These are phyloP conservation scores for Fagopyrum esculentum DNA, from an alignment of 148 eudicot species.

Conservation along the genomic window DNA sequence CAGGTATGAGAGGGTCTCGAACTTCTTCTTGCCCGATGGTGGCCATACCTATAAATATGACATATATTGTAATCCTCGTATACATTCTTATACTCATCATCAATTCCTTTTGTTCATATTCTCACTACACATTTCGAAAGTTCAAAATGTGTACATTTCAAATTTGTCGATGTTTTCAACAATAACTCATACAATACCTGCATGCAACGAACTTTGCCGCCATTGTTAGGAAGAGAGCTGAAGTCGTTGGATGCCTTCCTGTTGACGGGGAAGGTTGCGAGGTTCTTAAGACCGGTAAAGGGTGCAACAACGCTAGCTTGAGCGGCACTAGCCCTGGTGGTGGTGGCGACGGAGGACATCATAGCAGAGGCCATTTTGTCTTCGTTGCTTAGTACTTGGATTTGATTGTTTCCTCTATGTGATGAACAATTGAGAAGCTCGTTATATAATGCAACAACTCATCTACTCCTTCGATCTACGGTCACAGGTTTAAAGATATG, in stretches of 20 bases:
- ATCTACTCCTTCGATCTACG: conserved; percentile 14
- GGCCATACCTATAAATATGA: conserved; percentile 38
- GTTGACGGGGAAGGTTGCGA: conserved; percentile 33
- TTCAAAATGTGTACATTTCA: too few species aligned
- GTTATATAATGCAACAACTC: conserved; percentile 1
- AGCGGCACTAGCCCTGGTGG: conserved; percentile 23
- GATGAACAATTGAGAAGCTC: neutral
- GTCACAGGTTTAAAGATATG: conserved; percentile 20
- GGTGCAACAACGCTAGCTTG: conserved; percentile 46
- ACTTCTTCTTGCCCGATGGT: conserved; percentile 31
- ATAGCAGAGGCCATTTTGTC: conserved; percentile 35
- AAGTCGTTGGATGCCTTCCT: conserved; percentile 26
- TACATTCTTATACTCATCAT: too few species aligned
- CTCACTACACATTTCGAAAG: too few species aligned
- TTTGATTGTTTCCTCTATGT: neutral
- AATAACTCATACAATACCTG: conserved; percentile 9
- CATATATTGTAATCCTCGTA: neutral
- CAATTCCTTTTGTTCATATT: too few species aligned
- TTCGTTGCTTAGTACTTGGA: neutral
- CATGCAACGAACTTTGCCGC: conserved; percentile 55
- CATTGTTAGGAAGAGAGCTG: conserved; percentile 43
- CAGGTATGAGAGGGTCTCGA: conserved; percentile 34
- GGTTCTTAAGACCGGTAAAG: conserved; percentile 45
- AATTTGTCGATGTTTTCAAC: too few species aligned
- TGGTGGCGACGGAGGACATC: conserved; percentile 29